These are phyloP conservation scores for Pittosporum tobira DNA, from an alignment of 129 eudicot species.

Conservation along the genomic window DNA sequence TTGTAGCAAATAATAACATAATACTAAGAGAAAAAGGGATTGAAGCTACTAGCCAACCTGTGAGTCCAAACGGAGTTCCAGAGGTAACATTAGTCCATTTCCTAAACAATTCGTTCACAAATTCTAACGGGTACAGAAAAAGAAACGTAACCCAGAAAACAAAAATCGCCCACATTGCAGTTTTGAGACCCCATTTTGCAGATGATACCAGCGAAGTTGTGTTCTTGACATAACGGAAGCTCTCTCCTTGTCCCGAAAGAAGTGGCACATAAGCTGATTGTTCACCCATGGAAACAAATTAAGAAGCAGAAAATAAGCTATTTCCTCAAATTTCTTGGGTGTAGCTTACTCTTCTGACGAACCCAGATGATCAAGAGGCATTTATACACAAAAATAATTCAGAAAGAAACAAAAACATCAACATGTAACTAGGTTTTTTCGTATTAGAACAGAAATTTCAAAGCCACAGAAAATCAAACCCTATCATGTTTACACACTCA, in stretches of 20 bases:
- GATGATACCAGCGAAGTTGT: conserved; percentile 31
- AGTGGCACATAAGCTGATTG: conserved; percentile 42
- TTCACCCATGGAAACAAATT: conserved; percentile 36
- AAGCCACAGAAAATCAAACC: too few species aligned
- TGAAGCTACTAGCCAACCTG: conserved; percentile 36
- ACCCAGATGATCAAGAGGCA: too few species aligned
- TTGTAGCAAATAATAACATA: neutral
- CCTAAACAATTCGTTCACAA: conserved; percentile 10
- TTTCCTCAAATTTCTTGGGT: neutral
- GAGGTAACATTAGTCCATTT: conserved; percentile 24
- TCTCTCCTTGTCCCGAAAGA: conserved; percentile 31
- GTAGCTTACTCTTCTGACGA: neutral
- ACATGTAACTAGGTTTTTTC: too few species aligned
- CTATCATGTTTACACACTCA: too few species aligned
- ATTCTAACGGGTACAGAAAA: conserved; percentile 40
- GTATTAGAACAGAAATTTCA: too few species aligned
- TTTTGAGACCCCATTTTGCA: conserved; percentile 59
- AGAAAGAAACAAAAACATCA: too few species aligned
- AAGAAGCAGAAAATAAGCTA: conserved; percentile 3
- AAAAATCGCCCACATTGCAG: conserved; percentile 65
- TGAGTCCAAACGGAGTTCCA: conserved; percentile 42
- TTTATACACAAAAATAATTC: too few species aligned
- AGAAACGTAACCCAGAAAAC: conserved; percentile 51
- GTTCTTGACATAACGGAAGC: conserved; percentile 16
- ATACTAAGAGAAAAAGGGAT: neutral